These are phyloP conservation scores for Penicillium goetzii DNA, from an alignment of 495 filamentous ascomycete genomes.

Conservation along the genomic window DNA sequence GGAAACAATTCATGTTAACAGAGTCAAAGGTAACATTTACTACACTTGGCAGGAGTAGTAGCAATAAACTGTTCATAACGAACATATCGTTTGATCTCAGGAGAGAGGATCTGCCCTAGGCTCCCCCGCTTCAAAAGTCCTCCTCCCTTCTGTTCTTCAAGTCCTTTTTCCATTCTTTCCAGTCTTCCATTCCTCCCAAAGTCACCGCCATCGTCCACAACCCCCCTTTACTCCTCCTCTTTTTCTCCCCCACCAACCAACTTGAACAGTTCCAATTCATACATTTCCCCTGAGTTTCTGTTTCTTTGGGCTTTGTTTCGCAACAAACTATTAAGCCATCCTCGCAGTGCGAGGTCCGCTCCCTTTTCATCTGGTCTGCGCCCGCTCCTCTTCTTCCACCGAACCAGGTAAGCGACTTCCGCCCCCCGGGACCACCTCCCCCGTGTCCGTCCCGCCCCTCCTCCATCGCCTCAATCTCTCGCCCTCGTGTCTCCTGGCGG, in stretches of 20 bases:
- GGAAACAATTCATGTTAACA: neutral
- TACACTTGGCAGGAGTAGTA: no score
- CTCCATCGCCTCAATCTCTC: slow-evolving; percentile 1
- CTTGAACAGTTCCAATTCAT: slow-evolving; percentile 6
- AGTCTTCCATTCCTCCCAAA: neutral
- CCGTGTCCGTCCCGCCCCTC: slow-evolving; percentile 7
- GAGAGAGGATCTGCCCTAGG: no score
- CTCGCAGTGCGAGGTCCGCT: slow-evolving; percentile 38
- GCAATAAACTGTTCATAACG: neutral
- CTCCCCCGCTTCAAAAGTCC: neutral
- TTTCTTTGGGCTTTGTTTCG: neutral
- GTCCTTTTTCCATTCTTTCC: neutral
- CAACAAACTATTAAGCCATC: slow-evolving; percentile 21
- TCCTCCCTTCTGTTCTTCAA: neutral
- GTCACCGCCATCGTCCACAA: slow-evolving; percentile 6
- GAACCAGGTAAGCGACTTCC: slow-evolving; percentile 14
- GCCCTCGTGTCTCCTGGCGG: slow-evolving; percentile 2
- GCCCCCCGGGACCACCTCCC: slow-evolving; percentile 2
- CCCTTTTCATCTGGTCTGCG: slow-evolving; percentile 10
- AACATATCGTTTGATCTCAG: neutral
- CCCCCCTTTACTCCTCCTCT: slow-evolving; percentile 20
- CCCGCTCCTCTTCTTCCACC: slow-evolving; percentile 10
- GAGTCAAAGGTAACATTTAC: no score
- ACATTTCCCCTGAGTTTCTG: slow-evolving; percentile 5
- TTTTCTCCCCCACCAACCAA: slow-evolving; percentile 16